Evolutionary conservation across 2,329 filamentous ascomycete genomes (phyloP), one percentile per base, ranked within the genome.

Genomic region (Xylaria sp.): DNA sequence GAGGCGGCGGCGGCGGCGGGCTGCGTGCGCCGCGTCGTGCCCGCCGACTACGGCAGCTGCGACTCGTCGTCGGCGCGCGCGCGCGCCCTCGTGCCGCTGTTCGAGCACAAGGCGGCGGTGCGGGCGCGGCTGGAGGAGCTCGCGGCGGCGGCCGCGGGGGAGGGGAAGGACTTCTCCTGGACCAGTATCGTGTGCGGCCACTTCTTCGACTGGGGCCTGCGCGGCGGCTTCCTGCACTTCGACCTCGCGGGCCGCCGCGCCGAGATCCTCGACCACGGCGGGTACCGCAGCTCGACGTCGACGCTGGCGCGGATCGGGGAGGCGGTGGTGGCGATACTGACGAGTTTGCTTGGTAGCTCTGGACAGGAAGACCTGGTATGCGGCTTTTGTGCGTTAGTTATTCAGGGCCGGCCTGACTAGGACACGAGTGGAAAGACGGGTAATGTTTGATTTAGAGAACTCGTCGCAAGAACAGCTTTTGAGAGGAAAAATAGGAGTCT

Each of bases 171-270:
- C n/a, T 74, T 75, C 52, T 59, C 63, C 2, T 76, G 70, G 69
- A 75, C 73, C 6, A 71, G 70, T 40, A 55, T 76, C 44, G 72
- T 74, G 8, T 67, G 65, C 22, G 73, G 73, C 1, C 72, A 75
- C 53, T 74, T 76, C 53, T 76, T 75, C 62, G 73, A 76, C 62
- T 75, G 73, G 73, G 73, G 73, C 3, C 52, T 76, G 44, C 54
- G 56, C 38, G 62, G 68, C 29, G 66, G 66, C 26, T 74, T 74
- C 44, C 47, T 76, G 49, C 72, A 74, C 60, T 70, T 71, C 46
- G 57, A 72, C 52, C 57, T 74, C 13, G 54, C 59, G 44, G 53
- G 50, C 4, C 63, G 55, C 41, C 61, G 42, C 46, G 68, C 70
- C 2, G 68, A 73, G n/a, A 63, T 76, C 21, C 65, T 75, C 1